These are phyloP conservation scores for Triticum timopheevii DNA, from an alignment of 176 grass and related monocot species.

Conservation along the genomic window DNA sequence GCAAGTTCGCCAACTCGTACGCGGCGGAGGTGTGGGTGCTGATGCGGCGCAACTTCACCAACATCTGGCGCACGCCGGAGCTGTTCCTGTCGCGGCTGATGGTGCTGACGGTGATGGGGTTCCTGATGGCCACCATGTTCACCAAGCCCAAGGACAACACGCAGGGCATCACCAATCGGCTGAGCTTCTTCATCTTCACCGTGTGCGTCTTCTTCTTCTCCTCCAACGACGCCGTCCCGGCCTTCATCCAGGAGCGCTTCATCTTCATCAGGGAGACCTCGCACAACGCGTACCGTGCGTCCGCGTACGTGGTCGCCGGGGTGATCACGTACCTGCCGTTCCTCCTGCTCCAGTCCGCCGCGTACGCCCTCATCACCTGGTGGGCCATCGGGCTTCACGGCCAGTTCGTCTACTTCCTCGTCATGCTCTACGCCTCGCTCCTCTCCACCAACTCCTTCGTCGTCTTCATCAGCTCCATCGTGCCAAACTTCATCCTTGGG, in stretches of 20 bases:
- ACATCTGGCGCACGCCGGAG: constrained; percentile 69
- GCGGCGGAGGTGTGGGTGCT: constrained; percentile 52
- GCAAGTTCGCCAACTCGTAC: constrained; percentile 67
- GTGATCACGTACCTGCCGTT: constrained; percentile 54
- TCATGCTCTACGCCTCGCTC: constrained; percentile 63
- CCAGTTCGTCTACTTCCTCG: constrained; percentile 59
- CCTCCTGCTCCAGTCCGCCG: constrained; percentile 57
- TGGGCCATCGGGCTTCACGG: constrained; percentile 48
- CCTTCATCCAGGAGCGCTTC: constrained; percentile 68
- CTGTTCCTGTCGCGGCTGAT: constrained; percentile 67
- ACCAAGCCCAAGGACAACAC: constrained; percentile 50
- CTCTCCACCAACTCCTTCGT: constrained; percentile 73
- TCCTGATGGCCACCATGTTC: constrained; percentile 77
- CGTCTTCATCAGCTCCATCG: constrained; percentile 69
- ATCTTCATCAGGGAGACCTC: constrained; percentile 72
- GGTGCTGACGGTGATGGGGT: constrained; percentile 56
- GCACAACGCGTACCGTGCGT: constrained; percentile 60
- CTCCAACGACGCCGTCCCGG: constrained; percentile 64
- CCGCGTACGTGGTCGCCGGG: constrained; percentile 48
- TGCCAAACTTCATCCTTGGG: constrained; percentile 68
- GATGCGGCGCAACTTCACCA: constrained; percentile 70
- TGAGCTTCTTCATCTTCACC: constrained; percentile 74
- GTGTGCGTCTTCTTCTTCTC: constrained; percentile 73
- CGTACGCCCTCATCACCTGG: constrained; percentile 55
- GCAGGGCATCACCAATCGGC: constrained; percentile 55